These are phyloP conservation scores for Mortierella sp. DNA, from an alignment of 371 early-diverging fungal genomes.

Conservation along the genomic window DNA sequence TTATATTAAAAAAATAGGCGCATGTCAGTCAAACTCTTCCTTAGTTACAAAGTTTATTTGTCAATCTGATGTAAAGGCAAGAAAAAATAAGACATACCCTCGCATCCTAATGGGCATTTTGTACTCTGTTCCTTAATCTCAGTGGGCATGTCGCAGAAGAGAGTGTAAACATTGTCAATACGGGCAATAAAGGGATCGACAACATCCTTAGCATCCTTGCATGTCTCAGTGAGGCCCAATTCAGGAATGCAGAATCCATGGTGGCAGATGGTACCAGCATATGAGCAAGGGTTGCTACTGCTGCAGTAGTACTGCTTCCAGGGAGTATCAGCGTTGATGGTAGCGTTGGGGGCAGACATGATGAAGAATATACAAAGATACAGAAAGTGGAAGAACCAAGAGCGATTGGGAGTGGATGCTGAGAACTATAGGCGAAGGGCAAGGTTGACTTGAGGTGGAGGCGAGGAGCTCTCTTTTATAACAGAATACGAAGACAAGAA, in stretches of 20 bases:
- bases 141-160: conserved; percentile 50
- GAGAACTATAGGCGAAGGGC: background rate
- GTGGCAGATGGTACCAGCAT: conserved; percentile 29
- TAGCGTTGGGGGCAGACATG: conserved; percentile 32
- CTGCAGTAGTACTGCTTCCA: conserved; percentile 50
- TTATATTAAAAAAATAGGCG: background rate
- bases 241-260: conserved; percentile 46
- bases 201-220: conserved; percentile 36
- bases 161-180: conserved; percentile 45
- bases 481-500: background rate
- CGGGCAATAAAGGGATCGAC: conserved; percentile 53
- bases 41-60: no score
- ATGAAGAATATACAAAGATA: conserved; percentile 8
- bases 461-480: conserved; percentile 19
- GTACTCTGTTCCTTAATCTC: conserved; percentile 25
- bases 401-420: background rate
- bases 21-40: background rate
- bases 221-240: conserved; percentile 26
- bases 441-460: conserved; percentile 2
- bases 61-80: background rate
- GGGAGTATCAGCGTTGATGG: conserved; percentile 22
- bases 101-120: conserved; percentile 53
- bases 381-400: background rate
- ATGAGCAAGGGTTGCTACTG: conserved; percentile 15
- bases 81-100: conserved; percentile 25